Conservation (phyloP, 495 filamentous ascomycete species). For the Pseudoneurospora amorphoporcata region DNA sequence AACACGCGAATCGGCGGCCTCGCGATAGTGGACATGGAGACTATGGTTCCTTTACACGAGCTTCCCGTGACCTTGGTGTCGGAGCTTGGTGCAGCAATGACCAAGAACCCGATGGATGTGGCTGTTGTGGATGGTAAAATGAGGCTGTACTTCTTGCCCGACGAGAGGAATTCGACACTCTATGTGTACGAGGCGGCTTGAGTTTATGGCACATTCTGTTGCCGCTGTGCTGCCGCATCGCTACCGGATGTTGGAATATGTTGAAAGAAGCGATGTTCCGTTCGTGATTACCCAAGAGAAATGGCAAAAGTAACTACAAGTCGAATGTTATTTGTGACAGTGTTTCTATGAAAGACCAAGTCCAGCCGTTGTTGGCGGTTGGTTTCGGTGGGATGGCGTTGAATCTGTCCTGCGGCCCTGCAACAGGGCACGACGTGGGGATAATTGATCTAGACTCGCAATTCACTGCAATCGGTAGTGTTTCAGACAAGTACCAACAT, state of each 20-base stretch:
- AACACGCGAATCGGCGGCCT: slow-evolving; percentile 22
- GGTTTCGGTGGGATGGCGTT: neutral
- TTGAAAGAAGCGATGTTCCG: too few relatives aligned
- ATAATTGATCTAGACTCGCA: neutral
- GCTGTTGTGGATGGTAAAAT: slow-evolving; percentile 25
- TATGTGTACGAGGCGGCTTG: slow-evolving; percentile 26
- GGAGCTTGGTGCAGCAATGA: slow-evolving; percentile 18
- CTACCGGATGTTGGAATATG: too few relatives aligned
- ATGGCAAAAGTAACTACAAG: neutral
- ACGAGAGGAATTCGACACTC: slow-evolving; percentile 26
- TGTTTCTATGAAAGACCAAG: neutral
- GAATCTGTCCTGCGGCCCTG: neutral
- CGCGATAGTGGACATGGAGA: slow-evolving; percentile 25
- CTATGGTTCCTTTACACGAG: slow-evolving; percentile 25
- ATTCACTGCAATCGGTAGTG: neutral
- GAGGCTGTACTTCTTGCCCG: slow-evolving; percentile 26
- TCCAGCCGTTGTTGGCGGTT: neutral
- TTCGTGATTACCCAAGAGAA: neutral
- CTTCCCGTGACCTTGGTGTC: slow-evolving; percentile 26
- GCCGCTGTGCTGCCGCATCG: too few relatives aligned
- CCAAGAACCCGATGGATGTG: slow-evolving; percentile 29
- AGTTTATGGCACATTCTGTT: neutral
- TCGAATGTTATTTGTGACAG: neutral
- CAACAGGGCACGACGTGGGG: neutral
- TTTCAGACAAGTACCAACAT: neutral